phyloP scores from a whole-genome alignment of 1,284 basidiomycete genomes.

The Sphaerobolus stellatus region DNA sequence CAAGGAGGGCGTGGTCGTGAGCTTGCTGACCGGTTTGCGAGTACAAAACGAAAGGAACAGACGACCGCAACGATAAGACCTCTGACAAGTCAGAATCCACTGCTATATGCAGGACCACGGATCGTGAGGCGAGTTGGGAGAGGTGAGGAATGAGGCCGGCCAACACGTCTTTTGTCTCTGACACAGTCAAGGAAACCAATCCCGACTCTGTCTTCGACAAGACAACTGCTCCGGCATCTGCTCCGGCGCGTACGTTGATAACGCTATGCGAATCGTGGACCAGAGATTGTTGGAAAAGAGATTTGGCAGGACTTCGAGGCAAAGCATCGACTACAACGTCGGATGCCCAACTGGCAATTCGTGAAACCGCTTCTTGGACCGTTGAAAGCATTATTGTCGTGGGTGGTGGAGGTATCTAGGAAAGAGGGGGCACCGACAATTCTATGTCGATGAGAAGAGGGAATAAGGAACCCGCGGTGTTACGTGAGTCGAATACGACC shows the following conservation, averaged over 20 bases:
- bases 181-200: constrained; percentile 54
- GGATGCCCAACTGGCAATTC: constrained; percentile 67
- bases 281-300: constrained; percentile 32
- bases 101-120: constrained; percentile 61
- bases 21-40: constrained; percentile 65
- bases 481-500: not conserved
- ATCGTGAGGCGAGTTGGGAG: constrained; percentile 50
- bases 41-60: constrained; percentile 60
- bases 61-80: constrained; percentile 55
- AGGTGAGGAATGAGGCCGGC: constrained; percentile 58
- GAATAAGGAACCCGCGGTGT: too few species aligned
- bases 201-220: constrained; percentile 38
- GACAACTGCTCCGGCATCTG: constrained; percentile 53
- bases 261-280: constrained; percentile 33
- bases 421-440: not conserved
- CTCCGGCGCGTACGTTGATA: constrained; percentile 53
- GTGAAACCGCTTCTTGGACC: constrained; percentile 46
- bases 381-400: constrained; percentile 1
- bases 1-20: constrained; percentile 73
- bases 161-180: constrained; percentile 44
- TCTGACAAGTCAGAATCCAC: constrained; percentile 61
- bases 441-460: too few species aligned
- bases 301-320: constrained; percentile 36
- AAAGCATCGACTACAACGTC: constrained; percentile 63
- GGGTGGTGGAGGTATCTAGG: not conserved